These are phyloP conservation scores for Boletus insuetus DNA, from an alignment of 768 basidiomycete genomes.

Conservation along the genomic window DNA sequence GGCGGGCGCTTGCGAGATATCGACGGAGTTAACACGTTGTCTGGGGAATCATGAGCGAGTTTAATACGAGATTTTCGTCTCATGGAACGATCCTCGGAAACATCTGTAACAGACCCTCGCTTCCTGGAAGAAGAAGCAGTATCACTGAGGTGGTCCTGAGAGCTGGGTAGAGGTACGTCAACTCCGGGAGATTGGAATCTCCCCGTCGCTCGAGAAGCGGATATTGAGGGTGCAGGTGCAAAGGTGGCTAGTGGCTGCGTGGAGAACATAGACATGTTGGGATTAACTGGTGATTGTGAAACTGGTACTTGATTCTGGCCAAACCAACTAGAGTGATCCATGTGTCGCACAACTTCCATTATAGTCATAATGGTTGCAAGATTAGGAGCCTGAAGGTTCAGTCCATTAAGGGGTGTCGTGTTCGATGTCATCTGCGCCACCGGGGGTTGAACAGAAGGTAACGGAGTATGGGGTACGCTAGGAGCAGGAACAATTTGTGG, in stretches of 20 bases:
- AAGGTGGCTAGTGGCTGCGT: constrained; percentile 3
- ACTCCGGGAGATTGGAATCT: neutral
- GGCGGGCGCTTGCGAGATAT: constrained; percentile 25
- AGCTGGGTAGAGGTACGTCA: neutral
- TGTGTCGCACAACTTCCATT: constrained; percentile 31
- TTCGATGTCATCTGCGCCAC: constrained; percentile 14
- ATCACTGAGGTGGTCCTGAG: constrained; percentile 4
- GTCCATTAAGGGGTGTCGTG: constrained; percentile 2
- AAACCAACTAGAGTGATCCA: constrained; percentile 21
- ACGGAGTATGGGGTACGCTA: constrained; percentile 7
- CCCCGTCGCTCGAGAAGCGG: neutral
- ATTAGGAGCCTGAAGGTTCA: constrained; percentile 17
- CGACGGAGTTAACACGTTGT: constrained; percentile 7
- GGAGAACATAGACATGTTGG: neutral
- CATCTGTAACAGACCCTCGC: constrained; percentile 1
- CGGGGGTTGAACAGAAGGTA: constrained; percentile 16
- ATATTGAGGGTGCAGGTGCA: constrained; percentile 1
- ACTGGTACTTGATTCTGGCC: constrained; percentile 15
- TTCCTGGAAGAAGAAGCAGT: constrained; percentile 3
- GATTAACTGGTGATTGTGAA: constrained; percentile 17
- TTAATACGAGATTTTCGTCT: constrained; percentile 6
- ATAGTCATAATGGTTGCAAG: constrained; percentile 30
- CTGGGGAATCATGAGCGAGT: neutral
- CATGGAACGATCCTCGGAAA: constrained; percentile 6
- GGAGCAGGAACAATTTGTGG: constrained; percentile 8